These are phyloP conservation scores for Didymella sp. DNA, from an alignment of 2,329 filamentous ascomycete species.

Conservation along the genomic window DNA sequence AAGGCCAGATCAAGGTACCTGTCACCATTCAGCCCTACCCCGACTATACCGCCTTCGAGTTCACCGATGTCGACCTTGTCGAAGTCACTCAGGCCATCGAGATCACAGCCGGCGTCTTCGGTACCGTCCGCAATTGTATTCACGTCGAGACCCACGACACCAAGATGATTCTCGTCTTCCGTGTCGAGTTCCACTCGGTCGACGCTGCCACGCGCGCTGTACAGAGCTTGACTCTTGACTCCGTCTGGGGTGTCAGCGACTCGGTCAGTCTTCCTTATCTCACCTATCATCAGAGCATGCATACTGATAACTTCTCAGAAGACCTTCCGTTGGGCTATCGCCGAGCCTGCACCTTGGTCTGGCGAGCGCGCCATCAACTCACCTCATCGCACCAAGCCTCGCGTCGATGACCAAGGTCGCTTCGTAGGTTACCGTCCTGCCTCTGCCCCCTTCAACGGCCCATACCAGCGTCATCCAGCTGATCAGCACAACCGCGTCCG, in stretches of 20 bases:
- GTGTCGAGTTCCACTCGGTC: slow-evolving; percentile 43
- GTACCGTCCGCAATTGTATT: slow-evolving; percentile 26
- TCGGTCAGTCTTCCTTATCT: slow-evolving; percentile 22
- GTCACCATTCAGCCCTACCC: slow-evolving; percentile 29
- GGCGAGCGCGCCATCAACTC: slow-evolving; percentile 30
- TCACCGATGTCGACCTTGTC: slow-evolving; percentile 26
- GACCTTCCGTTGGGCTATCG: slow-evolving; percentile 30
- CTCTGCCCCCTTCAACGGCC: slow-evolving; percentile 1
- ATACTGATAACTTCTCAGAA: slow-evolving; percentile 32
- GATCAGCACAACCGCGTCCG: slow-evolving; percentile 51
- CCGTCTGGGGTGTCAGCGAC: slow-evolving; percentile 21
- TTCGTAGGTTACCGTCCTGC: slow-evolving; percentile 29
- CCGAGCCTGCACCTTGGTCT: slow-evolving; percentile 26
- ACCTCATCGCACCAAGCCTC: slow-evolving; percentile 30
- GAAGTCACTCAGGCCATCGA: slow-evolving; percentile 24
- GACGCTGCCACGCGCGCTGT: slow-evolving; percentile 39
- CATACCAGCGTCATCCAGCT: slow-evolving; percentile 27
- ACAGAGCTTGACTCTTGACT: slow-evolving; percentile 23
- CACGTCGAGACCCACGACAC: slow-evolving; percentile 28
- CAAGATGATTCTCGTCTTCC: slow-evolving; percentile 32
- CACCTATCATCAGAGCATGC: slow-evolving; percentile 4
- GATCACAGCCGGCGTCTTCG: slow-evolving; percentile 26
- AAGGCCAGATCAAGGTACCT: slow-evolving; percentile 41
- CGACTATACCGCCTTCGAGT: slow-evolving; percentile 19
- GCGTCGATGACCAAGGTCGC: slow-evolving; percentile 32